Evolutionary conservation across 148 eudicot species (phyloP), one percentile per base, ranked within the genome.

Genomic region (Cornus suecica): DNA sequence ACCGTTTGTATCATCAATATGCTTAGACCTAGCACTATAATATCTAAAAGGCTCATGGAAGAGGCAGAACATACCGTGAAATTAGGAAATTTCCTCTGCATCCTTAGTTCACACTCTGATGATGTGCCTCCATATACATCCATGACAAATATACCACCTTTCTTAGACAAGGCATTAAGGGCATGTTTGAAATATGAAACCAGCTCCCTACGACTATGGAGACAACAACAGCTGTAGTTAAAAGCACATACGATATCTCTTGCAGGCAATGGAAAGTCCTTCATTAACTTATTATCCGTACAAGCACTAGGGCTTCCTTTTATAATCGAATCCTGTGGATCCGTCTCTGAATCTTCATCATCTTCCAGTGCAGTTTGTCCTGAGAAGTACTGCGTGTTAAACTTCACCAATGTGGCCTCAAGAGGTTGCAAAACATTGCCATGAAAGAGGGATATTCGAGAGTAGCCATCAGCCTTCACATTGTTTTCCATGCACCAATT

Each of bases 181-280:
- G 90, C 91, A 85, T 89, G 86, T 85, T 87, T 92, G 85, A 92
- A 95, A 81, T 95, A 95, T 28, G 80, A 77, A 76, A 95, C 86
- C 80, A 95, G 92, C 76, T 92, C 97, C 68, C 79, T 80, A 11
- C 97, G 90, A 45, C 83, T 87, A 79, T 95, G 99, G 64, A 95
- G 90, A 82, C 99, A 95, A 80, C 99, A 95, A 52, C 99, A 95
- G 78, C 99, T 95, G 86, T 95, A 95, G 84, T 95, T 95, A 71
- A 95, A 95, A 74, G 99, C 97, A 74, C 99, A 95, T 13, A 95
- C 85, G 28, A 95, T 91, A 81, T 95, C 99, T 83, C 97, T 91
- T 71, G 84, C 81, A 18, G 92, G 89, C 75, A 85, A 69, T 23
- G 78, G 64, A 65, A 74, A 23, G 24, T 80, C 86, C 74, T 89